A percentile compares a stretch with the other conserved stretches of the same genome.
Evolutionary conservation across 345 rosid species (phyloP).

Genomic region (Litchi chinensis): DNA sequence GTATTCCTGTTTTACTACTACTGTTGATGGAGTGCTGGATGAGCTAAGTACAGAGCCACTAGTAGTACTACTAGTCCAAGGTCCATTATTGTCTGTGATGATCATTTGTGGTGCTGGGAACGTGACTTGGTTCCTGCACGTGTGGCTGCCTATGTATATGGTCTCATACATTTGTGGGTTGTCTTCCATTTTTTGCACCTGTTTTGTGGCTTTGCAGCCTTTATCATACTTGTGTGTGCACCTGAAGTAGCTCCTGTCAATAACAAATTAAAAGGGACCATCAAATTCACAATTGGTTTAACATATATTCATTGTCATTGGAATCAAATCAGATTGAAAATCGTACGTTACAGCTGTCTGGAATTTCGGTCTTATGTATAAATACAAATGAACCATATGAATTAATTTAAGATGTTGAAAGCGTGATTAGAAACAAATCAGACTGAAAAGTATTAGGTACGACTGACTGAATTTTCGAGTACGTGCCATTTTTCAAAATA

Average conservation of each 20-base stretch:
- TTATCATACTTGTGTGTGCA: conserved; percentile 73
- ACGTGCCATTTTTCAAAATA: too few relatives aligned
- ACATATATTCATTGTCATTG: too few relatives aligned
- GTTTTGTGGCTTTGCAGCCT: conserved; percentile 78
- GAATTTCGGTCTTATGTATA: too few relatives aligned
- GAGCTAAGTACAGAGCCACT: background rate
- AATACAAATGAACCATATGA: too few relatives aligned
- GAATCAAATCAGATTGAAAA: too few relatives aligned
- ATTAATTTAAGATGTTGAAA: too few relatives aligned
- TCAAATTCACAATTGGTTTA: too few relatives aligned
- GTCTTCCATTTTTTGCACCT: conserved; percentile 67
- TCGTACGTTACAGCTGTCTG: too few relatives aligned
- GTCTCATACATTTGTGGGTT: conserved; percentile 47
- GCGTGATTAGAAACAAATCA: too few relatives aligned
- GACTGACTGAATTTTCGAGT: too few relatives aligned
- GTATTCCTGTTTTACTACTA: conserved; percentile 22
- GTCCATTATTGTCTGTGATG: conserved; percentile 16
- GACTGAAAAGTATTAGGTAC: too few relatives aligned
- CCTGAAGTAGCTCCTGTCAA: conserved; percentile 77
- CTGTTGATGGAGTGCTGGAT: conserved; percentile 3
- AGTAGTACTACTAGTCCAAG: conserved; percentile 4
- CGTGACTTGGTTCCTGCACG: conserved; percentile 36
- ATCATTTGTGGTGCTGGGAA: conserved; percentile 21
- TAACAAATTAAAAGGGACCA: conserved; percentile 1
- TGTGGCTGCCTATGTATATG: conserved; percentile 65